A percentile compares a stretch with the other conserved stretches of the same genome.
Evolutionary conservation across 2,329 filamentous ascomycete species (phyloP).

Genomic region (Celoporthe dispersa): DNA sequence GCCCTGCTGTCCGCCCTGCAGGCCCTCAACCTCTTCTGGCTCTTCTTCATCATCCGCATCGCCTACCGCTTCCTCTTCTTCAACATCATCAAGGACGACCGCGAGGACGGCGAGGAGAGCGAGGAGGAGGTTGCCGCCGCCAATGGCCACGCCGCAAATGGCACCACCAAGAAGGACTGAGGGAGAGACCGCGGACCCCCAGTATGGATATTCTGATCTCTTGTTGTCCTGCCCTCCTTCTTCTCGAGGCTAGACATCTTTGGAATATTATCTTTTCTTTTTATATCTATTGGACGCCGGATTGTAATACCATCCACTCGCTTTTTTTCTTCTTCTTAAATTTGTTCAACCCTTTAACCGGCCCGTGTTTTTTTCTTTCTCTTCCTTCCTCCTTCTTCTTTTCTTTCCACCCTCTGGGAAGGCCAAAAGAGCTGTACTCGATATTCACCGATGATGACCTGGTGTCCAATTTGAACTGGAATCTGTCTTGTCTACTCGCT

Average conservation of each 20-base stretch:
- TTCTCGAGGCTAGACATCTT: not conserved
- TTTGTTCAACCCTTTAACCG: not conserved
- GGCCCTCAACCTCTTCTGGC: conserved; percentile 80
- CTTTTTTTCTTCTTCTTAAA: conserved; percentile 5
- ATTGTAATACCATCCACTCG: conserved; percentile 23
- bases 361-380: not conserved
- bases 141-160: conserved; percentile 32
- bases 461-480: conserved; percentile 12
- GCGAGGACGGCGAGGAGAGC: conserved; percentile 71
- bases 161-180: conserved; percentile 30
- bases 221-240: not conserved
- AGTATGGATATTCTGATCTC: not conserved
- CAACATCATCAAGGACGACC: conserved; percentile 68
- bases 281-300: conserved; percentile 7
- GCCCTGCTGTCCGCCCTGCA: conserved; percentile 69
- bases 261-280: not conserved
- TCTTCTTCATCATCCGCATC: conserved; percentile 77
- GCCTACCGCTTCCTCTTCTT: conserved; percentile 71
- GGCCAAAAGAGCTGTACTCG: conserved; percentile 3
- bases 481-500: not conserved
- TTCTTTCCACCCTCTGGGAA: not conserved
- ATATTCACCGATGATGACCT: conserved; percentile 11
- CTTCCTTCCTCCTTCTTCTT: too few relatives aligned
- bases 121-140: conserved; percentile 52
- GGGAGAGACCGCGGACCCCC: not conserved